Evolutionary conservation across 108 stramenopile species (phyloP), one percentile per base, ranked within the genome.

Genomic region (Chaetoceros muelleri): DNA sequence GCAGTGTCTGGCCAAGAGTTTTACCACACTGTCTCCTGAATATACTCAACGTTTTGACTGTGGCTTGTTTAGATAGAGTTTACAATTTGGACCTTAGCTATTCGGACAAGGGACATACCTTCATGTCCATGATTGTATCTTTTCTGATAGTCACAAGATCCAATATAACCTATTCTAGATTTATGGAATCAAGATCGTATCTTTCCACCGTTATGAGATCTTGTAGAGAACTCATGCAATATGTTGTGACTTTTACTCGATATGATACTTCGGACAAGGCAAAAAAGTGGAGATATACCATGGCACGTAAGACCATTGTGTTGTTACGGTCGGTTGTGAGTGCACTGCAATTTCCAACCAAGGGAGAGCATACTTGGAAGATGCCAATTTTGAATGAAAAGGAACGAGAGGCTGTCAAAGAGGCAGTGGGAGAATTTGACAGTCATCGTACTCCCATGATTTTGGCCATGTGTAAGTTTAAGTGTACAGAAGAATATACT

Each of bases 11-110:
- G 69, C 57, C 58, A 8, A 64, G 58, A 46, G 66, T 60, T 20
- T 66, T 80, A 16, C 79, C 79, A 18, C 72, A 71, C 28, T 80
- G 79, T 55, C 10, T 70, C 1, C 22, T 69, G 20, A 80, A 80
- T 57, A 56, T 65, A 17, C 8, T 31, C 28, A 30, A 40, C 13
- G 34, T 40, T 5, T 26, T 10, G 8, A 16, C 25, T 8, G 16
- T 51, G 8, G 5, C 5, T 26, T 51, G 16, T 16, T 5, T 17
- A 19, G 28, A 54, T 30, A 29, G 3, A 18, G 2, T 29, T 25
- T 29, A 19, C 28, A 16, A 26, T 19, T 10, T 54, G 24, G 17
- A 54, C 17, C 24, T 30, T 19, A 54, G 28, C 28, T 21, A 29
- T 17, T 54, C 53, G 20, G 19, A 54, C 2, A 61, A 24, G 29